Conservation (phyloP, 2,329 filamentous ascomycete species). For the Aspergillus sp. region DNA sequence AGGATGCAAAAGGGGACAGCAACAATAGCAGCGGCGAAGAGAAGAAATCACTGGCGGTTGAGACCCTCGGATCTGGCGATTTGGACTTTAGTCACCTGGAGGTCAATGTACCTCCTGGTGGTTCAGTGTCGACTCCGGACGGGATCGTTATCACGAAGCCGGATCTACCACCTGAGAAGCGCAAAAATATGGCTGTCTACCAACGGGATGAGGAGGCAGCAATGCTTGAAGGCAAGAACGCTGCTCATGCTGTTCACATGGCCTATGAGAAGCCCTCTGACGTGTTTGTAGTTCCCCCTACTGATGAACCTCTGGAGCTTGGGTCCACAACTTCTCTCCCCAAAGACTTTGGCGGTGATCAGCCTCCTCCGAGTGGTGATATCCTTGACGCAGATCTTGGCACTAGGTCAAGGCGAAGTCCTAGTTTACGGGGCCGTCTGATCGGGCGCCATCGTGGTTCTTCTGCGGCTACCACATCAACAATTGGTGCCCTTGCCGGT, state of each 20-base stretch:
- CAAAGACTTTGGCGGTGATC: slow-evolving; percentile 46
- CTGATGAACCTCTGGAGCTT: slow-evolving; percentile 27
- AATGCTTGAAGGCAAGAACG: slow-evolving; percentile 53
- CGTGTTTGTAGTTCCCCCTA: slow-evolving; percentile 33
- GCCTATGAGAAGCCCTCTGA: slow-evolving; percentile 47
- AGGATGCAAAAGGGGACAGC: slow-evolving; percentile 16
- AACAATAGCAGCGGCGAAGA: slow-evolving; percentile 28
- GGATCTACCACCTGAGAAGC: slow-evolving; percentile 23
- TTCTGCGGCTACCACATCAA: slow-evolving; percentile 63
- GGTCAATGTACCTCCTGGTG: slow-evolving; percentile 44
- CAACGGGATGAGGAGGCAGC: slow-evolving; percentile 47
- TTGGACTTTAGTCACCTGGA: slow-evolving; percentile 84
- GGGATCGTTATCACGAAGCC: slow-evolving; percentile 33
- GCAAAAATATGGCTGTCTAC: slow-evolving; percentile 29
- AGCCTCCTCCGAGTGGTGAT: slow-evolving; percentile 60
- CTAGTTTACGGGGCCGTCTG: slow-evolving; percentile 61
- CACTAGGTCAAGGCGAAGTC: slow-evolving; percentile 52
- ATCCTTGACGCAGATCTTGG: slow-evolving; percentile 56
- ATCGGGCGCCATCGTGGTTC: slow-evolving; percentile 70
- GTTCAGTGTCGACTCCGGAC: slow-evolving; percentile 31
- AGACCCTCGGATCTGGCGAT: slow-evolving; percentile 83
- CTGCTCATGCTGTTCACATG: slow-evolving; percentile 54
- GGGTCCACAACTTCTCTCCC: slow-evolving; percentile 24
- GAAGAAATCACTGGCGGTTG: slow-evolving; percentile 68
- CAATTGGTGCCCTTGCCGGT: slow-evolving; percentile 61